Conservation (phyloP, 2,329 filamentous ascomycete genomes). For the Chaetothyriales sp. region DNA sequence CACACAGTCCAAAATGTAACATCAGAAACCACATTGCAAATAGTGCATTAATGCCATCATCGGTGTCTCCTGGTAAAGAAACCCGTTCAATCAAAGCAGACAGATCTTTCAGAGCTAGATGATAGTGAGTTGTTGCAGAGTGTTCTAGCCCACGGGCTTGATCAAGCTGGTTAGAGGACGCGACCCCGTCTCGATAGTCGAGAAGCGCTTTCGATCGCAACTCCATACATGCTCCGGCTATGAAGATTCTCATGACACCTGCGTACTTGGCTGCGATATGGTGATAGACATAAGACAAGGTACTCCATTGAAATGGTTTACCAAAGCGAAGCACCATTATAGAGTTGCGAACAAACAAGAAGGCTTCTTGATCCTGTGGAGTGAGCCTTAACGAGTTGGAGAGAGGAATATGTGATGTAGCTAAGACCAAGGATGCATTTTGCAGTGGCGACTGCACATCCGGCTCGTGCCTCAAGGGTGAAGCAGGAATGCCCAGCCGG, state of each 20-base stretch:
- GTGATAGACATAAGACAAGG: conserved; percentile 25
- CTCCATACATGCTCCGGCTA: conserved; percentile 25
- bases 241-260: conserved; percentile 29
- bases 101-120: conserved; percentile 24
- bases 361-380: conserved; percentile 24
- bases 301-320: conserved; percentile 28
- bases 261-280: conserved; percentile 24
- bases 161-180: conserved; percentile 22
- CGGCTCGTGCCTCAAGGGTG: not conserved
- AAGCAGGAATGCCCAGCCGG: not conserved
- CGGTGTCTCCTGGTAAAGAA: conserved; percentile 19
- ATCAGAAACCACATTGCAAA: conserved; percentile 27
- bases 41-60: conserved; percentile 23
- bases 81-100: conserved; percentile 22
- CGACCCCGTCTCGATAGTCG: conserved; percentile 18
- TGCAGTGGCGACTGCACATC: not conserved
- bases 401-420: conserved; percentile 17
- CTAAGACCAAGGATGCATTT: conserved; percentile 1
- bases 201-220: conserved; percentile 24
- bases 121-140: conserved; percentile 22
- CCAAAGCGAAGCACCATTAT: conserved; percentile 25
- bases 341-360: conserved; percentile 24
- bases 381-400: conserved; percentile 25
- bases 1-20: conserved; percentile 25
- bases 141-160: conserved; percentile 9